Percentiles rank a stretch among this genome's conserved stretches.
These are phyloP conservation scores for Lactarius hatsudake DNA, from an alignment of 768 basidiomycete genomes.

Conservation along the genomic window DNA sequence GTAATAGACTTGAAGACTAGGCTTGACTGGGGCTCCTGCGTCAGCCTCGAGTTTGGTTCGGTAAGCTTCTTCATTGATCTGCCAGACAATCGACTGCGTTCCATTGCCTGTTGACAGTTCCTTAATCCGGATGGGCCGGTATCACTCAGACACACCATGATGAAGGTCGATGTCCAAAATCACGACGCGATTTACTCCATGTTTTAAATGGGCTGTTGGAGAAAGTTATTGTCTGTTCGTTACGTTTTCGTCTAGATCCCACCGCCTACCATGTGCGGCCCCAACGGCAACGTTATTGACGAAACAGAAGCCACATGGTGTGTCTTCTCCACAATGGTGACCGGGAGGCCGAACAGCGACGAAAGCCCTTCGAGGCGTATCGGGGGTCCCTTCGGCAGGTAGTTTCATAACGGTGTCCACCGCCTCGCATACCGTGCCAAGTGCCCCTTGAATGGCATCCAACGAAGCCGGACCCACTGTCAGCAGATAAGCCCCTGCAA, in stretches of 20 bases:
- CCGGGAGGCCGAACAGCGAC: constrained; percentile 88
- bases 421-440: constrained; percentile 85
- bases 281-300: constrained; percentile 91
- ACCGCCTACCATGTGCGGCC: constrained; percentile 76
- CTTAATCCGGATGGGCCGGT: not conserved
- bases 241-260: not conserved
- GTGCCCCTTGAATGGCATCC: constrained; percentile 74
- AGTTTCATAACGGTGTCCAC: constrained; percentile 60
- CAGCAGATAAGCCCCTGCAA: not conserved
- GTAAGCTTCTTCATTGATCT: constrained; percentile 86
- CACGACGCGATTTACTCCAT: constrained; percentile 73
- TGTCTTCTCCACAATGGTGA: constrained; percentile 90
- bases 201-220: constrained; percentile 70
- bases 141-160: constrained; percentile 53
- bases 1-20: constrained; percentile 71
- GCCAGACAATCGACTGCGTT: constrained; percentile 89
- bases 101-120: constrained; percentile 66
- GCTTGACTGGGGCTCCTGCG: constrained; percentile 37
- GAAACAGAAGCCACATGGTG: constrained; percentile 92
- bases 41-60: constrained; percentile 60
- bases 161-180: constrained; percentile 94
- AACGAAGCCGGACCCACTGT: constrained; percentile 78
- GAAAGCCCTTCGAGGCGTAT: constrained; percentile 50
- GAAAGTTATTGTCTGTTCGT: not conserved
- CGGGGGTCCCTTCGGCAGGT: not conserved